phyloP scores from a whole-genome alignment of 2,329 filamentous ascomycete genomes.

The Cladosporium austrohemisphaericum region DNA sequence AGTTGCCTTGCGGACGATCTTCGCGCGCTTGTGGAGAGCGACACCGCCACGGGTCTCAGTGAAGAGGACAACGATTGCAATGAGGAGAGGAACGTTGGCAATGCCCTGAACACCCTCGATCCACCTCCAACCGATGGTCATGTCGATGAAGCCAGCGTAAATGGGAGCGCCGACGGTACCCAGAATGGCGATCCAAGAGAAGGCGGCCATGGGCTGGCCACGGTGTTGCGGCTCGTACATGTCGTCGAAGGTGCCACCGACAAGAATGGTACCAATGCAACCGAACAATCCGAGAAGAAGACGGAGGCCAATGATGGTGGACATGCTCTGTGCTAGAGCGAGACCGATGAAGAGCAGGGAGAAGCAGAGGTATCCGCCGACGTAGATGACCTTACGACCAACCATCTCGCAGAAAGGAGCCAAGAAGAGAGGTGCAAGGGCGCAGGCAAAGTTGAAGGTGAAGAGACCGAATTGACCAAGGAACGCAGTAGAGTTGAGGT shows the following conservation, averaged over 20 bases:
- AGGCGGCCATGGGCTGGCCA: constrained; percentile 47
- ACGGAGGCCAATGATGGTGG: constrained; percentile 47
- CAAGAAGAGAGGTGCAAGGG: constrained; percentile 46
- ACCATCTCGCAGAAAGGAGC: constrained; percentile 50
- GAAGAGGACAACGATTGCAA: constrained; percentile 44
- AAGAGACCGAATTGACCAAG: constrained; percentile 50
- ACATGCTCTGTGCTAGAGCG: constrained; percentile 47
- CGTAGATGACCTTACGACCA: constrained; percentile 47
- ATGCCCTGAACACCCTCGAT: constrained; percentile 53
- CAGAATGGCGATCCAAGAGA: constrained; percentile 49
- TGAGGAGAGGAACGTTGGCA: constrained; percentile 48
- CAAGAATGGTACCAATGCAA: constrained; percentile 49
- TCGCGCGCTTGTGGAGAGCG: constrained; percentile 48
- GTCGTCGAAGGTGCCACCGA: constrained; percentile 49
- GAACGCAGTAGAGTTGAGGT: constrained; percentile 41
- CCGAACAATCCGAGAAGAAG: constrained; percentile 48
- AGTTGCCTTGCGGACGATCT: constrained; percentile 45
- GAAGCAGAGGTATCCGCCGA: constrained; percentile 46
- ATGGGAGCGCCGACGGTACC: constrained; percentile 53
- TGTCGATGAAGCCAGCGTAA: constrained; percentile 53
- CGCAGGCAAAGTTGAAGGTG: constrained; percentile 49
- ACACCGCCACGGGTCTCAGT: constrained; percentile 29
- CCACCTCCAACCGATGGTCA: constrained; percentile 53
- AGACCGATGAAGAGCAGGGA: constrained; percentile 48
- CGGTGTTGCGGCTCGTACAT: constrained; percentile 47